Percentiles rank a stretch among this genome's conserved stretches.
These are phyloP conservation scores for Celoporthe dispersa DNA, from an alignment of 2,329 filamentous ascomycete species.

Conservation along the genomic window DNA sequence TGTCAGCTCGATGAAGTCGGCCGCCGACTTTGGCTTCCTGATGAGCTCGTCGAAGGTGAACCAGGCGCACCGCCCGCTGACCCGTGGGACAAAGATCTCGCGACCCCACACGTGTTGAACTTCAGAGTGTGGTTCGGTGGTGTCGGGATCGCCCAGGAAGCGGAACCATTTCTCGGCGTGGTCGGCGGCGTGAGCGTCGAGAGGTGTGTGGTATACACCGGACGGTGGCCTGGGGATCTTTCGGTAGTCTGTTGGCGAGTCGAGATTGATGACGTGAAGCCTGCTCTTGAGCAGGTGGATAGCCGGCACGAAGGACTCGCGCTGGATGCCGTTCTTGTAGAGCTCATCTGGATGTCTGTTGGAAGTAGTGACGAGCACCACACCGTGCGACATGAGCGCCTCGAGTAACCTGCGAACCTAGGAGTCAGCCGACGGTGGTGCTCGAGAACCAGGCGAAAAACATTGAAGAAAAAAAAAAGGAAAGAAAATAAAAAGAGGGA, in stretches of 20 bases:
- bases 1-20: constrained; percentile 92
- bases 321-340: constrained; percentile 97
- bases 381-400: constrained; percentile 92
- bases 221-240: constrained; percentile 93
- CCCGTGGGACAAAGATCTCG: constrained; percentile 83
- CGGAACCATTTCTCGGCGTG: constrained; percentile 96
- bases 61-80: constrained; percentile 84
- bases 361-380: constrained; percentile 92
- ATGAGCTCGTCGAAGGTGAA: constrained; percentile 95
- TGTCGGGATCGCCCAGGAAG: constrained; percentile 84
- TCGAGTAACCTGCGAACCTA: constrained; percentile 69
- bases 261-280: constrained; percentile 88
- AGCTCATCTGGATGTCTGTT: constrained; percentile 96
- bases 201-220: constrained; percentile 89
- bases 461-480: too few relatives aligned
- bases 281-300: constrained; percentile 87
- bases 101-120: constrained; percentile 90
- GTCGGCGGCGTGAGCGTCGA: constrained; percentile 74
- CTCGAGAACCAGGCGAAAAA: too few relatives aligned
- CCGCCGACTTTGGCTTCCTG: constrained; percentile 83
- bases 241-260: constrained; percentile 94
- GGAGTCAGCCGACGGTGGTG: neutral
- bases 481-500: neutral
- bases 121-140: constrained; percentile 75
- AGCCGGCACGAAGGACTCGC: constrained; percentile 92